These are phyloP conservation scores for Sungouiozyma ichnusensis DNA, from an alignment of 805 yeast species.

Conservation along the genomic window DNA sequence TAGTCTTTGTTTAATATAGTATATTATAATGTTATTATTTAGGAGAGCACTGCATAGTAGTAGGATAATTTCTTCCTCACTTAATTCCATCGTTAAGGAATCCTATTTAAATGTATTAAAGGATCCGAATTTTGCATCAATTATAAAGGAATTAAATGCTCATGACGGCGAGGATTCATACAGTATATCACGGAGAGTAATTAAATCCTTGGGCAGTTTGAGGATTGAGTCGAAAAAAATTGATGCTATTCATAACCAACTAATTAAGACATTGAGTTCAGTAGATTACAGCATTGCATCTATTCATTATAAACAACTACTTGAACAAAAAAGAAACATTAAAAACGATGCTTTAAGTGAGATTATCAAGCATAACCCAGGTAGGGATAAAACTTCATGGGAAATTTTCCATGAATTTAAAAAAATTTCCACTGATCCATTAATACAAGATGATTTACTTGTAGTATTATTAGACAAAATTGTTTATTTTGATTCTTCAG, in stretches of 20 bases:
- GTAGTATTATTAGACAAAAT: constrained; percentile 29
- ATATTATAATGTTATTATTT: constrained; percentile 7
- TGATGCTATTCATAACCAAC: constrained; percentile 17
- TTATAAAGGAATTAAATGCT: constrained; percentile 6
- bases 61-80: not conserved
- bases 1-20: too few relatives aligned
- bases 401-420: constrained; percentile 33
- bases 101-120: constrained; percentile 5
- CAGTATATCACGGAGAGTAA: constrained; percentile 13
- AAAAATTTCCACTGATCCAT: too few relatives aligned
- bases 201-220: constrained; percentile 5
- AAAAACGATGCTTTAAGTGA: constrained; percentile 20
- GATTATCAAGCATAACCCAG: constrained; percentile 39
- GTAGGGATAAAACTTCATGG: constrained; percentile 41
- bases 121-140: constrained; percentile 14
- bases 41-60: constrained; percentile 6
- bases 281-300: constrained; percentile 27
- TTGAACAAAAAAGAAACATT: constrained; percentile 14
- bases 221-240: constrained; percentile 7
- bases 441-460: constrained; percentile 23
- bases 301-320: constrained; percentile 21
- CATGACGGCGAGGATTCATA: constrained; percentile 12
- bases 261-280: constrained; percentile 22
- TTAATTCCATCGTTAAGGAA: constrained; percentile 1
- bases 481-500: constrained; percentile 31